Percentiles rank a stretch among this genome's conserved stretches.
These are phyloP conservation scores for Sporisorium graminicola DNA, from an alignment of 1,284 basidiomycete species.

Conservation along the genomic window DNA sequence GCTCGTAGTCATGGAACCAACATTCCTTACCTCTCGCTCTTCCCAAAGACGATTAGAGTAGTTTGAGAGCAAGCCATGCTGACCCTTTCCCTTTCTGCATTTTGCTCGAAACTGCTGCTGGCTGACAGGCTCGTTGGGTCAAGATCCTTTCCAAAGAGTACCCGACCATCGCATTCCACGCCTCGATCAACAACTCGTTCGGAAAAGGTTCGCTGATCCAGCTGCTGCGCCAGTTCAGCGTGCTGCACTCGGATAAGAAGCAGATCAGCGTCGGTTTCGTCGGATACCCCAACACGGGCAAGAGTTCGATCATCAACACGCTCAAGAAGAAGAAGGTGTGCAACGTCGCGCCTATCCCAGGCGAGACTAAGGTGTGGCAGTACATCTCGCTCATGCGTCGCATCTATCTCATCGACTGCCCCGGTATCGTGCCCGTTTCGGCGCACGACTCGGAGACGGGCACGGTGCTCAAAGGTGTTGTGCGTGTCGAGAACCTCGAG, in stretches of 20 bases:
- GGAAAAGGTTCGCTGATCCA: conserved; percentile 98
- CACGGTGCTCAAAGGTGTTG: conserved; percentile 95
- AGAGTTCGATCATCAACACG: conserved; percentile 97
- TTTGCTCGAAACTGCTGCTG: conserved; percentile 8
- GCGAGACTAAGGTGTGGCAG: conserved; percentile 99
- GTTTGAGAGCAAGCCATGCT: conserved; percentile 16
- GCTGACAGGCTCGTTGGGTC: conserved; percentile 88
- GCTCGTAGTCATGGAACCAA: conserved; percentile 66
- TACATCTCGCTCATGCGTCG: conserved; percentile 95
- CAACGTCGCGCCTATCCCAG: conserved; percentile 94
- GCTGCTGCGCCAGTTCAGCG: conserved; percentile 94
- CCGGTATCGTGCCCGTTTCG: conserved; percentile 95
- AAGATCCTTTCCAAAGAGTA: conserved; percentile 93
- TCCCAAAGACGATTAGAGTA: neutral
- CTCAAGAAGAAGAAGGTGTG: conserved; percentile 99
- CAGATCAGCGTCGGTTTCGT: conserved; percentile 98
- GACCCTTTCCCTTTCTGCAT: conserved; percentile 9
- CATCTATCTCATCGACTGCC: conserved; percentile 99
- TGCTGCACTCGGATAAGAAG: conserved; percentile 98
- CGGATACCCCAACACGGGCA: conserved; percentile 98
- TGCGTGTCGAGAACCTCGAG: conserved; percentile 93
- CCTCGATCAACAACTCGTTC: conserved; percentile 98
- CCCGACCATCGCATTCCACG: conserved; percentile 97
- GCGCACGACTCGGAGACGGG: conserved; percentile 89
- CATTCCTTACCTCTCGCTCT: conserved; percentile 27